Evolutionary conservation across 2,329 filamentous ascomycete species (phyloP).

Genomic region (Pseudonectria foliicola): DNA sequence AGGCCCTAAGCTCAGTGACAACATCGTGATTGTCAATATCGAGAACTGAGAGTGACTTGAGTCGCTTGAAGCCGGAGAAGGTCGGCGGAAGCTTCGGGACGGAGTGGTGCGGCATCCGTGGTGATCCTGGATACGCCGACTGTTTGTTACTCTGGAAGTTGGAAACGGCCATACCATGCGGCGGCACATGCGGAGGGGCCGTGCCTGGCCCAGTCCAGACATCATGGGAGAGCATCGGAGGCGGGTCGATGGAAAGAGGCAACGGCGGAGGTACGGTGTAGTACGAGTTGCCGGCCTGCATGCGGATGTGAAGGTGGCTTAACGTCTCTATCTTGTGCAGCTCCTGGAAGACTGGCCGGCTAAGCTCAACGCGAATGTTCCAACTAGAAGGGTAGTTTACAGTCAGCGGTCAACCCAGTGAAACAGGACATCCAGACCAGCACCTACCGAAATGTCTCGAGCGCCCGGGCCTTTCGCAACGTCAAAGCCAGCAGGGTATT

Average conservation of each 20-base stretch:
- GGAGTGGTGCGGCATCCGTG: slow-evolving; percentile 13
- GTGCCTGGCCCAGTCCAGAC: slow-evolving; percentile 23
- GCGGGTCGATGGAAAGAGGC: slow-evolving; percentile 24
- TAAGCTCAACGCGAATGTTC: slow-evolving; percentile 59
- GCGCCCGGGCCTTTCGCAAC: slow-evolving; percentile 44
- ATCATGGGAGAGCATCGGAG: slow-evolving; percentile 26
- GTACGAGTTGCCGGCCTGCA: slow-evolving; percentile 50
- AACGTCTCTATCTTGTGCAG: slow-evolving; percentile 48
- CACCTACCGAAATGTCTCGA: slow-evolving; percentile 51
- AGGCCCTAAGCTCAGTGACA: slow-evolving; percentile 47
- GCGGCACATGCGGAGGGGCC: slow-evolving; percentile 15
- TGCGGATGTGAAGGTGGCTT: slow-evolving; percentile 47
- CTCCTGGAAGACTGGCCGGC: slow-evolving; percentile 47
- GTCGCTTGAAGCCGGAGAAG: slow-evolving; percentile 48
- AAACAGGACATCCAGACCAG: neutral
- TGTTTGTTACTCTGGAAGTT: slow-evolving; percentile 27
- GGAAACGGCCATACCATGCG: slow-evolving; percentile 23
- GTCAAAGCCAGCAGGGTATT: slow-evolving; percentile 53
- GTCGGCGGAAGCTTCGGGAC: slow-evolving; percentile 39
- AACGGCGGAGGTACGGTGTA: slow-evolving; percentile 44
- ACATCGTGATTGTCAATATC: slow-evolving; percentile 55
- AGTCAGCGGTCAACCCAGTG: slow-evolving; percentile 3
- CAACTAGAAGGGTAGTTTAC: slow-evolving; percentile 39
- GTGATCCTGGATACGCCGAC: no score
- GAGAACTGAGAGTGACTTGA: slow-evolving; percentile 47